Evolutionary conservation across 768 basidiomycete species (phyloP).

Genomic region (Tylopilus subfusipes): DNA sequence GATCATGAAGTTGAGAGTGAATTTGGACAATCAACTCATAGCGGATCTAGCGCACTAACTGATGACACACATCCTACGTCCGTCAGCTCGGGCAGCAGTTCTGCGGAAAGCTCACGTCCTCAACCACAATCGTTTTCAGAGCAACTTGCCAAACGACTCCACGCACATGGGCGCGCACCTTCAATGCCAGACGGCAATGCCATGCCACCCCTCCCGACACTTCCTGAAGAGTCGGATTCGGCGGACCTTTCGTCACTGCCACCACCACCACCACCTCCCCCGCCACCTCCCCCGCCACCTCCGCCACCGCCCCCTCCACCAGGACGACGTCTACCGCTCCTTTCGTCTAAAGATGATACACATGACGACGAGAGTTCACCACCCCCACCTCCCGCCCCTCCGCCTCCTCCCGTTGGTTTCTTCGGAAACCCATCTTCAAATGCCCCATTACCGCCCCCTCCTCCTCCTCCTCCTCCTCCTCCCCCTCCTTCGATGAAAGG

Average conservation of each 20-base stretch:
- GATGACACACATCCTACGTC: constrained; percentile 59
- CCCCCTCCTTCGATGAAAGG: constrained; percentile 31
- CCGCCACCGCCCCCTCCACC: background rate
- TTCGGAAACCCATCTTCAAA: constrained; percentile 26
- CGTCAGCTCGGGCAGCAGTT: constrained; percentile 43
- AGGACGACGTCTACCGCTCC: constrained; percentile 5
- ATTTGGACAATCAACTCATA: constrained; percentile 46
- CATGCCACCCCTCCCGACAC: constrained; percentile 33
- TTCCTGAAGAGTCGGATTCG: constrained; percentile 38
- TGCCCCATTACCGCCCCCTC: constrained; percentile 24
- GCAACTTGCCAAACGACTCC: constrained; percentile 56
- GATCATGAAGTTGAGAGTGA: constrained; percentile 57
- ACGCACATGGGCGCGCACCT: constrained; percentile 44
- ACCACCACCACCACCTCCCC: constrained; percentile 14
- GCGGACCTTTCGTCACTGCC: constrained; percentile 28
- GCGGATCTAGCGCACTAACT: constrained; percentile 33
- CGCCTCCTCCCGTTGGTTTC: constrained; percentile 36
- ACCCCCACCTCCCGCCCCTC: constrained; percentile 31
- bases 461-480: constrained; percentile 41
- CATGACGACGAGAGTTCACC: constrained; percentile 26
- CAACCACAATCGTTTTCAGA: constrained; percentile 55
- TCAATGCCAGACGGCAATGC: constrained; percentile 39
- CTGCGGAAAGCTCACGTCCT: constrained; percentile 35
- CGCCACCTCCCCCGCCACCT: background rate
- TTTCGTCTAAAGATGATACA: constrained; percentile 16